A percentile compares a stretch with the other conserved stretches of the same genome.
Evolutionary conservation across 2,329 filamentous ascomycete species (phyloP).

Genomic region (Fusarium sp.): DNA sequence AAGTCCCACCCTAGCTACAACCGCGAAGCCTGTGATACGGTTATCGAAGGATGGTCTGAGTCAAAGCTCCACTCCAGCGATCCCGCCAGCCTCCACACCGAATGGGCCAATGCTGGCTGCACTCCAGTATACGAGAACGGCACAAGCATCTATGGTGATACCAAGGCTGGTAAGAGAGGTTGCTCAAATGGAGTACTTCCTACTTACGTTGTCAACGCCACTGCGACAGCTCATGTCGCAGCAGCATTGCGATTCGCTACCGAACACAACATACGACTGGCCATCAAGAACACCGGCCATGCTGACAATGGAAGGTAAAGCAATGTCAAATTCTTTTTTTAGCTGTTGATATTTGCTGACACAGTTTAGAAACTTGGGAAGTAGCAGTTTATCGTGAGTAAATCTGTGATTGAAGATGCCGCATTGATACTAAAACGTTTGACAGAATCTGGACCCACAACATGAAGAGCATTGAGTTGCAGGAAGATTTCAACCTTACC

Average conservation of each 20-base stretch:
- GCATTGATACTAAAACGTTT: no score
- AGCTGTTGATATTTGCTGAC: background rate
- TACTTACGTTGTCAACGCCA: background rate
- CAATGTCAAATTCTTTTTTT: background rate
- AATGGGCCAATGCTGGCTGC: background rate
- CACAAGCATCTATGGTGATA: background rate
- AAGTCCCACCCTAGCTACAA: background rate
- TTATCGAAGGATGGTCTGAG: background rate
- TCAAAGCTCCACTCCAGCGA: constrained; percentile 2
- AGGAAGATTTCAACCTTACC: background rate
- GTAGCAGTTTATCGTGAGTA: background rate
- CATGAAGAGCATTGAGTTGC: background rate
- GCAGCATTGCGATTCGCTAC: background rate
- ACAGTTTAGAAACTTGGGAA: background rate
- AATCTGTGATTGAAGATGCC: no score
- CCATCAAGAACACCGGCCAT: background rate
- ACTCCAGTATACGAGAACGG: background rate
- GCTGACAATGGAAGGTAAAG: background rate
- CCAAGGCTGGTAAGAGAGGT: background rate
- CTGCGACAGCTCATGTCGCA: background rate
- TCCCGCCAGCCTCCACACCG: background rate
- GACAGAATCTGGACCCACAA: background rate
- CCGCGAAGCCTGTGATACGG: background rate
- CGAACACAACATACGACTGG: background rate
- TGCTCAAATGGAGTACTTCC: background rate